A percentile compares a stretch with the other conserved stretches of the same genome.
Evolutionary conservation across 2,329 filamentous ascomycete genomes (phyloP).

Genomic region (Phaeosphaeria sp.): DNA sequence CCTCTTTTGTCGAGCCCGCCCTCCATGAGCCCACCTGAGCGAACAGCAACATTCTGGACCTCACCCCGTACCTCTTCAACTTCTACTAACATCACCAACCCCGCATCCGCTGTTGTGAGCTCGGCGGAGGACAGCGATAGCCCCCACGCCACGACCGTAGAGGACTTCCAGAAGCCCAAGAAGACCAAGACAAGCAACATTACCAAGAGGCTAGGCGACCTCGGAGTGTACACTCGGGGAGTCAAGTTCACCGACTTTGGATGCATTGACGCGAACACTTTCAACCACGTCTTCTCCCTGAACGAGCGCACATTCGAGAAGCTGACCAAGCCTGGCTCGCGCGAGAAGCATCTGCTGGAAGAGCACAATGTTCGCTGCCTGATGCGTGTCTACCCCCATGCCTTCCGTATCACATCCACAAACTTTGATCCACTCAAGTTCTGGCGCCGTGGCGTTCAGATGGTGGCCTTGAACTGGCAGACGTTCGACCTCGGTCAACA

Average conservation of each 20-base stretch:
- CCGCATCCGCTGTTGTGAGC: constrained; percentile 61
- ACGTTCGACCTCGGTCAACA: constrained; percentile 96
- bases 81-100: constrained; percentile 62
- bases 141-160: constrained; percentile 61
- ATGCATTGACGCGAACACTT: constrained; percentile 78
- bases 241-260: constrained; percentile 88
- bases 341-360: constrained; percentile 79
- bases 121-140: constrained; percentile 81
- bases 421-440: constrained; percentile 95
- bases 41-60: constrained; percentile 53
- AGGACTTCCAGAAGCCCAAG: constrained; percentile 65
- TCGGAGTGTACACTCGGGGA: constrained; percentile 79
- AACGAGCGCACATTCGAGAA: constrained; percentile 87
- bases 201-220: constrained; percentile 77
- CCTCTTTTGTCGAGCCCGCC: constrained; percentile 60
- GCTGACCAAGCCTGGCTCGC: constrained; percentile 76
- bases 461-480: constrained; percentile 98
- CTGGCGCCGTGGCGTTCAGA: constrained; percentile 95
- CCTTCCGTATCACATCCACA: constrained; percentile 80
- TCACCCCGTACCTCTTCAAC: constrained; percentile 63
- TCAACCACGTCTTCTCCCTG: constrained; percentile 96
- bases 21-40: constrained; percentile 60
- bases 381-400: constrained; percentile 93
- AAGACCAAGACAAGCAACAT: constrained; percentile 80
- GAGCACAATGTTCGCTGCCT: constrained; percentile 86